Evolutionary conservation across 768 basidiomycete species (phyloP), one percentile per base, ranked within the genome.

Genomic region (Lactarius trivialis): DNA sequence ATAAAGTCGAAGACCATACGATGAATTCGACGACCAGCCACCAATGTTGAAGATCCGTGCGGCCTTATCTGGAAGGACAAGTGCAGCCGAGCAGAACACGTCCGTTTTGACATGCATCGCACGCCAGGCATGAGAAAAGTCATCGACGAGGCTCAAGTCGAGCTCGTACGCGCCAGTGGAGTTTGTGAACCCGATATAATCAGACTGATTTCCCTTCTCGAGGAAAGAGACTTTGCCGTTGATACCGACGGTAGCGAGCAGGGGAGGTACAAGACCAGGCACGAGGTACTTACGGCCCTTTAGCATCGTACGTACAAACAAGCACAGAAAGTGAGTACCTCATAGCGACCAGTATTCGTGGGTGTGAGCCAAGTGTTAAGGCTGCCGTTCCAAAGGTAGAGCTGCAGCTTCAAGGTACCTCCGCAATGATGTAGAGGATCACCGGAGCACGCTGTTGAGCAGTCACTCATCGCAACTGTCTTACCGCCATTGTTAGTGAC

Each of bases 141-240:
- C 73, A 62, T 76, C 61, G 0, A 76, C 77, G 34, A 91, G 74
- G 30, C 78, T 83, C 48, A 85, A 71, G 68, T 91, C 89, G 24
- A 92, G 76, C 65, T 92, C 90, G 64, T 89, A 91, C 1, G 88
- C 88, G 12, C 88, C 89, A 15, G 90, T 89, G 4, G 85, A 79
- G 71, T 89, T 89, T 3, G 68, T 60, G 60, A 76, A 83, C 37
- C 81, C 81, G n/a, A n/a, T n/a, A n/a, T 58, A 78, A 78, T 24
- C 87, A n/a, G 9, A 86, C 86, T 4, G 56, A 73, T 70, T 91
- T 36, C 34, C 34, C 19, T 43, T 92, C 72, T 92, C 89, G 9
- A 92, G 75, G 75, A 91, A 88, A 1, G 84, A 81, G 52, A 91
- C 85, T 69, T 91, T 92, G 76, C 87, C 85, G 76, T 91, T 91